A percentile compares a stretch with the other conserved stretches of the same genome.
Conservation (phyloP, 1,139 yeast species). For the Diutina catenulata region DNA sequence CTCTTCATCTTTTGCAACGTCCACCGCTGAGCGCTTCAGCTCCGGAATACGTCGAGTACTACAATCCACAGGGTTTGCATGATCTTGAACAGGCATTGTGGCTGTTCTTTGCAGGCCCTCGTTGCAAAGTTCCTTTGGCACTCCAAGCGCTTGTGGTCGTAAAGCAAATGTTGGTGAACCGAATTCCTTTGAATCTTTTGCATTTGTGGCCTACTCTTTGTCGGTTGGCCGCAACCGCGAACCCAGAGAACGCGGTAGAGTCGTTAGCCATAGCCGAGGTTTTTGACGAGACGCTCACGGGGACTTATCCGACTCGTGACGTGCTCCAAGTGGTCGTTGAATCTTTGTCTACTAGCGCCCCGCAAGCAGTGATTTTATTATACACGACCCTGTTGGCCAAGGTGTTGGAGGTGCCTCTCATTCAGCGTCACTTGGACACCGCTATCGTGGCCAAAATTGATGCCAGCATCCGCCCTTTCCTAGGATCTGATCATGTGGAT, state of each 20-base stretch:
- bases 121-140: too few species aligned
- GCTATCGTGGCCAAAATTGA: constrained; percentile 27
- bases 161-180: constrained; percentile 24
- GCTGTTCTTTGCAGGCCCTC: constrained; percentile 20
- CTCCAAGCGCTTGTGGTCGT: constrained; percentile 22
- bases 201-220: constrained; percentile 16
- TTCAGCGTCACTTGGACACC: not conserved
- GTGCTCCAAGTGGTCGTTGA: constrained; percentile 12
- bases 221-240: constrained; percentile 10
- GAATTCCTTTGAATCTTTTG: constrained; percentile 12
- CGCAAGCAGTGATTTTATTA: constrained; percentile 23
- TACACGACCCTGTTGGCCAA: not conserved
- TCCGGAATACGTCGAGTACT: not conserved
- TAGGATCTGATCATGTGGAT: not conserved
- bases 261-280: constrained; percentile 19
- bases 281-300: constrained; percentile 21
- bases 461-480: constrained; percentile 11
- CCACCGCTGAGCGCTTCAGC: constrained; percentile 7
- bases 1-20: constrained; percentile 17
- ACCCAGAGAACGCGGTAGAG: constrained; percentile 13
- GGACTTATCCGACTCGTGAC: constrained; percentile 15
- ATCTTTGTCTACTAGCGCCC: constrained; percentile 9
- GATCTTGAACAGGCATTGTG: constrained; percentile 18
- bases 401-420: not conserved
- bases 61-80: not conserved